These are phyloP conservation scores for Exserohilum rostratum DNA, from an alignment of 2,329 filamentous ascomycete genomes.

Conservation along the genomic window DNA sequence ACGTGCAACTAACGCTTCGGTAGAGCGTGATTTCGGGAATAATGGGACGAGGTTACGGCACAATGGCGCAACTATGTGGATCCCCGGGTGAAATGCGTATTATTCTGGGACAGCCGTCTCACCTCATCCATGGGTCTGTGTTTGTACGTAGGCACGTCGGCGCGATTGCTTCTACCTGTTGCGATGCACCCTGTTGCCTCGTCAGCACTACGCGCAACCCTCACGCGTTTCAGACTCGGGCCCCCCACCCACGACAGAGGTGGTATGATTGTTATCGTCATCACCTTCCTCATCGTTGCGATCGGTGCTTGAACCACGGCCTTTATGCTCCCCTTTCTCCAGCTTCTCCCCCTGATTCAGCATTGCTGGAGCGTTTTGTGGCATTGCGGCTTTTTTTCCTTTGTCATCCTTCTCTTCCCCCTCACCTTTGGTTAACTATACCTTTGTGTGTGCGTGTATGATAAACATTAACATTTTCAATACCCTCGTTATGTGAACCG, in stretches of 20 bases:
- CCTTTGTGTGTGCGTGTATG: background rate
- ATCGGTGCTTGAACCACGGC: background rate
- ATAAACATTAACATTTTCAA: slow-evolving; percentile 1
- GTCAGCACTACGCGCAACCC: background rate
- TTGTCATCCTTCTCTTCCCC: background rate
- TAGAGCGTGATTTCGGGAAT: slow-evolving; percentile 48
- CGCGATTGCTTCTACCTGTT: background rate
- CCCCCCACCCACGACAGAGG: background rate
- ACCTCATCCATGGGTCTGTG: background rate
- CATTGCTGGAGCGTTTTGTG: slow-evolving; percentile 1
- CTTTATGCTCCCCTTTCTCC: background rate
- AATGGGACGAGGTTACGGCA: background rate
- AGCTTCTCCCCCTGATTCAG: background rate
- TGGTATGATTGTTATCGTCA: background rate
- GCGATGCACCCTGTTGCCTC: background rate
- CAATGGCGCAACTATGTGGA: background rate
- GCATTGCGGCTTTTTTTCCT: background rate
- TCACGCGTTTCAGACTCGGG: background rate
- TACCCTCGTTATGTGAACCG: slow-evolving; percentile 1
- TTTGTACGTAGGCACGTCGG: background rate
- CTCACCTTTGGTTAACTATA: background rate
- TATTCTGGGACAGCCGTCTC: background rate
- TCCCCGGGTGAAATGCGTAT: background rate
- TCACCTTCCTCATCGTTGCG: background rate
- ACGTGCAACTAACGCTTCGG: slow-evolving; percentile 74